Evolutionary conservation across 495 filamentous ascomycete species (phyloP).

Genomic region (Daldinia decipiens): DNA sequence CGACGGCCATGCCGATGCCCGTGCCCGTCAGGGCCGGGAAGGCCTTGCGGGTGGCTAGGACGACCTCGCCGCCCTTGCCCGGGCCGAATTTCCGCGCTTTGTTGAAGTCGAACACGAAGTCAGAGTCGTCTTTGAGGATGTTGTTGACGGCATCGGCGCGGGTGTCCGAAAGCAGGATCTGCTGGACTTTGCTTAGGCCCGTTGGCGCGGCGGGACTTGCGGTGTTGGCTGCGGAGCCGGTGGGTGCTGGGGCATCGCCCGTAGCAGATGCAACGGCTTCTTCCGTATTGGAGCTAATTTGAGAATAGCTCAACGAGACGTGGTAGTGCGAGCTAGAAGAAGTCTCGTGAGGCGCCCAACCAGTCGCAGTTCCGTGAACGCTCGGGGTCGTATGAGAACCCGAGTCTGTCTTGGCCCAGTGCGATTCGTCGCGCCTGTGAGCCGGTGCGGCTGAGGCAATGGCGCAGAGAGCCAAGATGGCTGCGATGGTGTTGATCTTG

Average conservation of each 20-base stretch:
- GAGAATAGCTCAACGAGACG: constrained; percentile 20
- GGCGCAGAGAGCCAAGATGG: constrained; percentile 44
- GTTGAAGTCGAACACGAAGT: constrained; percentile 56
- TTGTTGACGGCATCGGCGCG: constrained; percentile 45
- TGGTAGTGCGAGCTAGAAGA: constrained; percentile 9
- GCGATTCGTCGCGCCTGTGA: not conserved
- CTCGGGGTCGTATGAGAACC: not conserved
- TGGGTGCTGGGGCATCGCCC: not conserved
- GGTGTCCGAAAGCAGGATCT: constrained; percentile 42
- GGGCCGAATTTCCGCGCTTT: constrained; percentile 40
- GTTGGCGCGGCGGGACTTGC: constrained; percentile 10
- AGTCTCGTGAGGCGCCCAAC: not conserved
- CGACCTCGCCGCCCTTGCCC: constrained; percentile 52
- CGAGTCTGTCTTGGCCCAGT: not conserved
- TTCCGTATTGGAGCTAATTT: not conserved
- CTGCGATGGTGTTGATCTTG: constrained; percentile 28
- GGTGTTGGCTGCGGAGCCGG: not conserved
- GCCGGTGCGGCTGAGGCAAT: constrained; percentile 33
- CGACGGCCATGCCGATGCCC: constrained; percentile 49
- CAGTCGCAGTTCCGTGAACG: not conserved
- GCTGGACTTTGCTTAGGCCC: constrained; percentile 39
- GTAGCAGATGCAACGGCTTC: constrained; percentile 4
- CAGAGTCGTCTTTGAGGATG: constrained; percentile 45
- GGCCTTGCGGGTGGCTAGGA: constrained; percentile 52
- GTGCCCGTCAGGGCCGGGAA: constrained; percentile 56